Evolutionary conservation across 495 filamentous ascomycete species (phyloP), one percentile per base, ranked within the genome.

Genomic region (Aspergillus campestris): DNA sequence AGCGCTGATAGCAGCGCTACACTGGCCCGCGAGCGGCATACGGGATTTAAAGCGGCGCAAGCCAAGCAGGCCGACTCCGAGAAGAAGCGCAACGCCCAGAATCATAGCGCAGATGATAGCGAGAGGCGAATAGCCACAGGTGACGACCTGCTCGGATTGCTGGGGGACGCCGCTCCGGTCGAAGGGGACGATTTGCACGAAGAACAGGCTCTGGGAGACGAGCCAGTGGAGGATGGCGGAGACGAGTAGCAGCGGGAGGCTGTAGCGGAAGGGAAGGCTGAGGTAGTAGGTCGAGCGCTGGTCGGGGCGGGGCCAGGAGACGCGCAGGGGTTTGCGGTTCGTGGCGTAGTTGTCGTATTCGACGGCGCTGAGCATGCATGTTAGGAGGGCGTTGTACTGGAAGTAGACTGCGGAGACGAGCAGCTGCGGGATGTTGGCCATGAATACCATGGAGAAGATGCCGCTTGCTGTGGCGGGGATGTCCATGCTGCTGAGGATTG

Each of bases 271-370:
- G 0, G 73, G 73, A 3, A 78, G 59, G 31, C 66, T 61, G 0
- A 77, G 66, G 43, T 61, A 70, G 51, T 74, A 72, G 6, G 68
- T 72, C 3, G 55, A 57, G 3, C 66, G 62, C 48, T 81, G 78
- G 5, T 65, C 62, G 31, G 45, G 39, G 0, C 67, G 66, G 1
- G 67, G 61, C 8, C 28, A 18, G 3, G 72, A 72, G 5, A 77
- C 68, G 11, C 75, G 59, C 0, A 78, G 58, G 1, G 42, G 15
- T 39, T 62, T 68, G 7, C 56, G 57, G 10, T 41, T 24, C 24
- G 40, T 36, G 5, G 59, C 56, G 32, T 50, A 64, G 0, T 37
- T 29, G 14, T 40, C 52, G 54, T 56, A 69, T 52, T 73, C 51
- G 7, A 51, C 11, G 13, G 55, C 54, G 31, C 64, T 44, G 32